Percentiles rank a stretch among this genome's conserved stretches.
phyloP scores from a whole-genome alignment of 2,329 filamentous ascomycete genomes.

The Stemphylium lycopersici region DNA sequence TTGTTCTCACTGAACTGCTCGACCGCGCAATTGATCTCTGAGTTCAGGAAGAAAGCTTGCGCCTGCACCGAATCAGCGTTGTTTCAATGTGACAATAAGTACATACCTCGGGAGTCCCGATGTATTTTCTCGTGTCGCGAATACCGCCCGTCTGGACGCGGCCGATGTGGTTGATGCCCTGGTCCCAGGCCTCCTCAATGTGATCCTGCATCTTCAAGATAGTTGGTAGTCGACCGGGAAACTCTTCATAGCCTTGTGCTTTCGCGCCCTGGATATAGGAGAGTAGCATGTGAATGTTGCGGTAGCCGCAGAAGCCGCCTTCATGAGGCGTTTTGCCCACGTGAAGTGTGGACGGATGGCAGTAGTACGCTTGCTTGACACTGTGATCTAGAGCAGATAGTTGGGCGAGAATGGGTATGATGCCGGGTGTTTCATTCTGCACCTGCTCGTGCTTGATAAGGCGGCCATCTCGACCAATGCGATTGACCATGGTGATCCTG shows the following conservation, averaged over 20 bases:
- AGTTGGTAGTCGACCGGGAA: constrained; percentile 68
- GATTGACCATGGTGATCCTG: constrained; percentile 47
- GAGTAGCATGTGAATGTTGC: constrained; percentile 90
- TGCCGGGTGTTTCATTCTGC: constrained; percentile 53
- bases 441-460: constrained; percentile 50
- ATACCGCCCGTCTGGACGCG: constrained; percentile 86
- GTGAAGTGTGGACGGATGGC: constrained; percentile 75
- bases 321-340: constrained; percentile 80
- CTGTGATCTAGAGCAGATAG: constrained; percentile 64
- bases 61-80: constrained; percentile 60
- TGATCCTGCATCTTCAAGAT: constrained; percentile 83
- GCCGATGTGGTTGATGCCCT: constrained; percentile 76
- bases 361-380: constrained; percentile 77
- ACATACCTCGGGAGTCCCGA: constrained; percentile 84
- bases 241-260: constrained; percentile 64
- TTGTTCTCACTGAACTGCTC: constrained; percentile 61
- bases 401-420: constrained; percentile 55
- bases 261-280: constrained; percentile 73
- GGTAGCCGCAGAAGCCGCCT: constrained; percentile 92
- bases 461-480: constrained; percentile 51
- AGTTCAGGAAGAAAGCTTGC: constrained; percentile 74
- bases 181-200: constrained; percentile 89
- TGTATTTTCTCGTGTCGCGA: constrained; percentile 88
- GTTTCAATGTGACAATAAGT: background rate
- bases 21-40: constrained; percentile 63